A percentile compares a stretch with the other conserved stretches of the same genome.
phyloP scores from a whole-genome alignment of 1,139 yeast genomes.

The Nematodospora anomalae region DNA sequence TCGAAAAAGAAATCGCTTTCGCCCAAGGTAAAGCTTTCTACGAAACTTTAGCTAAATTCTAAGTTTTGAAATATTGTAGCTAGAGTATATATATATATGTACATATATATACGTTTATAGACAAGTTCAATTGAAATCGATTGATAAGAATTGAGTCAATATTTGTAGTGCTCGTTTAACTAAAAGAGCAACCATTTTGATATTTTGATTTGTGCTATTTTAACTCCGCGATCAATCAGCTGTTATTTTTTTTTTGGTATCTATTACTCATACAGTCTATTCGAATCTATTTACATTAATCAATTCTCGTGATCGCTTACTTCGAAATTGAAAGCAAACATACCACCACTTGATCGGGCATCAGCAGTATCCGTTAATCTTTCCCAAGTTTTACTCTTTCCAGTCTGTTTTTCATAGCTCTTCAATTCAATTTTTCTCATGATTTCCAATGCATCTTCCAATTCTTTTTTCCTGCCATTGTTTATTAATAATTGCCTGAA shows the following conservation, averaged over 20 bases:
- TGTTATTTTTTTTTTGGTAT: too few species aligned
- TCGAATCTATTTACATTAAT: too few species aligned
- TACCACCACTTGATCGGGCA: constrained; percentile 3
- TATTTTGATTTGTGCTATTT: too few species aligned
- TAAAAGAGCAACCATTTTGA: too few species aligned
- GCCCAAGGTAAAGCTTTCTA: constrained; percentile 56
- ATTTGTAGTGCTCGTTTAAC: too few species aligned
- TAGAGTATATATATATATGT: too few species aligned
- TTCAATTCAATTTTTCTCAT: constrained; percentile 22
- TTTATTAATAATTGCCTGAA: constrained; percentile 46
- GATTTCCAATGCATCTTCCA: constrained; percentile 33
- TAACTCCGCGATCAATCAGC: too few species aligned
- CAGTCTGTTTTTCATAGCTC: constrained; percentile 17
- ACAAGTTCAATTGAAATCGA: too few species aligned
- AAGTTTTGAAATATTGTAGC: background rate
- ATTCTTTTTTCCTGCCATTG: constrained; percentile 31
- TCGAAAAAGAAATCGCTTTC: constrained; percentile 63
- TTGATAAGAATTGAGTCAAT: too few species aligned
- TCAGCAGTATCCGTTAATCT: constrained; percentile 18
- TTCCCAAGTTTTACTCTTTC: constrained; percentile 27
- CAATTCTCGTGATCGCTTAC: constrained; percentile 22
- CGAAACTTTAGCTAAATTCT: background rate
- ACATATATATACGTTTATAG: too few species aligned
- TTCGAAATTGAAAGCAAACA: constrained; percentile 33
- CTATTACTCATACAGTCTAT: too few species aligned